Conservation (phyloP, 1,284 basidiomycete species). For the Fomitiporia mediterranea region DNA sequence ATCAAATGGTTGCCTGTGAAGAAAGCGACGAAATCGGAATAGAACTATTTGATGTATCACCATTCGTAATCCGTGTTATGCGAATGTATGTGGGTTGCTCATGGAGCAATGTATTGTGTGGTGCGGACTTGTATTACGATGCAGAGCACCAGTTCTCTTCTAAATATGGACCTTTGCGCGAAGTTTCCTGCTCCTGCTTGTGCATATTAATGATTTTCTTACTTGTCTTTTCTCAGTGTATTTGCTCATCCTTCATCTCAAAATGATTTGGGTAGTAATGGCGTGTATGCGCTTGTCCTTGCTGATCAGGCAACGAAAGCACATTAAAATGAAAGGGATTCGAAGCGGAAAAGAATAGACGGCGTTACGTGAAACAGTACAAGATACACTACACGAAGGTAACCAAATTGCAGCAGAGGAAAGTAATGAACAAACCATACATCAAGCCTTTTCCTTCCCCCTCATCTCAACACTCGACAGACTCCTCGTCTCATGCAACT, state of each 20-base stretch:
- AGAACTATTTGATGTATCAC: neutral
- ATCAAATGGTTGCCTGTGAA: constrained; percentile 55
- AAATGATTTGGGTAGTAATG: neutral
- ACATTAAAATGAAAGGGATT: neutral
- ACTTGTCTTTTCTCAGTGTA: neutral
- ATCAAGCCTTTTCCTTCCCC: neutral
- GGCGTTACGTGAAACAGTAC: neutral
- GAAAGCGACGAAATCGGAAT: constrained; percentile 12
- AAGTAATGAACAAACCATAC: neutral
- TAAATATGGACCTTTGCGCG: neutral
- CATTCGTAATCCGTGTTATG: neutral
- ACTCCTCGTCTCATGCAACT: neutral
- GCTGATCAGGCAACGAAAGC: neutral
- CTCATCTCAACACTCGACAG: neutral
- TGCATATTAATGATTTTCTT: neutral
- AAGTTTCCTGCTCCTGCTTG: neutral
- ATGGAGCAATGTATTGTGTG: neutral
- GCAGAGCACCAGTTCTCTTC: neutral
- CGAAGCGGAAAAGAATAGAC: neutral
- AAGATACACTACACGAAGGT: neutral
- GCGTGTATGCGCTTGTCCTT: neutral
- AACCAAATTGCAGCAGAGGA: neutral
- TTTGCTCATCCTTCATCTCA: no score
- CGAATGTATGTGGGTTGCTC: neutral
- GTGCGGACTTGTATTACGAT: neutral